These are phyloP conservation scores for Gynochthodes officinalis DNA, from an alignment of 257 asterid species.

Conservation along the genomic window DNA sequence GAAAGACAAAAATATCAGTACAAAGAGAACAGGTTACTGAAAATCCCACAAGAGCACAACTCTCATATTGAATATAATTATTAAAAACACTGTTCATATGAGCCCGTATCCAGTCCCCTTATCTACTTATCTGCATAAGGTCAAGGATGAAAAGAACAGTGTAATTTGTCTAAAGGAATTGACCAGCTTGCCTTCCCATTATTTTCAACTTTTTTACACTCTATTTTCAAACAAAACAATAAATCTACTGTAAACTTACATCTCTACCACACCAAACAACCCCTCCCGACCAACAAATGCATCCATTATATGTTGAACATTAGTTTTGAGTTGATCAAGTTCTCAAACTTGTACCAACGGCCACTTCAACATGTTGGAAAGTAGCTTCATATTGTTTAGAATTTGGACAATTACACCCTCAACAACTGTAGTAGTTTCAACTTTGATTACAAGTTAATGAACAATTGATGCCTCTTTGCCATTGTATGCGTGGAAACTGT, in stretches of 20 bases:
- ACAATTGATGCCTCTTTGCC: background rate
- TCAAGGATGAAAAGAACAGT: background rate
- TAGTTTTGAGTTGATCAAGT: background rate
- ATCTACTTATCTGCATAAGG: background rate
- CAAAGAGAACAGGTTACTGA: too few relatives aligned
- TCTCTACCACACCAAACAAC: background rate
- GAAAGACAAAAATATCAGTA: background rate
- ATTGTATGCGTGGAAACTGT: background rate
- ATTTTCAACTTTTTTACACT: background rate
- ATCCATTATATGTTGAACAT: background rate
- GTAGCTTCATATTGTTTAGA: background rate
- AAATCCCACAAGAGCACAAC: constrained; percentile 1
- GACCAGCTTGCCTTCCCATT: background rate
- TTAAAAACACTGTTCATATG: background rate
- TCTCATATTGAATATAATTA: background rate
- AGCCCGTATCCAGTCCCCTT: background rate
- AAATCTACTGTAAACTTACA: background rate
- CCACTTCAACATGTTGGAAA: background rate
- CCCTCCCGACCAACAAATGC: background rate
- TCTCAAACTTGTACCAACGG: background rate
- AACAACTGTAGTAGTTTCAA: background rate
- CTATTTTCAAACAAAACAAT: background rate
- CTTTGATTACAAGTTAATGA: background rate
- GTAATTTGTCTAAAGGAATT: background rate
- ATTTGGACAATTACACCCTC: background rate